Base-by-base conservation (phyloP, 768 basidiomycete species). In the Agrocybe pediades region DNA sequence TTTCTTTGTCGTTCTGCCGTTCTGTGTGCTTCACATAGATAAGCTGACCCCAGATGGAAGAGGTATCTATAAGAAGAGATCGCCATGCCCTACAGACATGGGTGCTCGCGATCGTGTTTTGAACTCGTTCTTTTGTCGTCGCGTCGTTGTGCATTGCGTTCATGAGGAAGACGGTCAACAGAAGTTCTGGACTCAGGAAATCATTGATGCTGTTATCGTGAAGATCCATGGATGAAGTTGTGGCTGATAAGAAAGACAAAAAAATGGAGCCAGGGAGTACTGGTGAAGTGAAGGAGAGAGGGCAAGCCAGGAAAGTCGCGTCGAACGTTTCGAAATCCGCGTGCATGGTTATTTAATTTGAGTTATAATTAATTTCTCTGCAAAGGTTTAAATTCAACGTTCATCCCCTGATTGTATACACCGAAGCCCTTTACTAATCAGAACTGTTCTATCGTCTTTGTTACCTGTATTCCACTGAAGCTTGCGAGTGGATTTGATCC, bases 361-460 rank as follows among this genome's bases (percentile, higher is more conserved):
- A n/a, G n/a, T n/a, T n/a, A n/a, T n/a, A n/a, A n/a, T n/a, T n/a
- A n/a, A n/a, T n/a, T n/a, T n/a, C n/a, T n/a, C n/a, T n/a, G n/a
- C n/a, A n/a, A n/a, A n/a, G n/a, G n/a, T n/a, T n/a, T n/a, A n/a
- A n/a, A n/a, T n/a, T n/a, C n/a, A n/a, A n/a, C n/a, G n/a, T n/a
- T n/a, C n/a, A n/a, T n/a, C n/a, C n/a, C n/a, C n/a, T n/a, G n/a
- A n/a, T n/a, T n/a, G n/a, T n/a, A n/a, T n/a, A n/a, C n/a, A n/a
- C n/a, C n/a, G n/a, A n/a, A n/a, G n/a, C n/a, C n/a, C n/a, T n/a
- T n/a, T n/a, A n/a, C n/a, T n/a, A n/a, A n/a, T n/a, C n/a, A n/a
- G 11, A 48, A 46, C 16, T 43, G 26, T 41, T 57, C 59, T 36
- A 61, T 51, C 9, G 56, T 57, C 27, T 60, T 50, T 6, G 59